Conservation (phyloP, 176 grass and related monocot genomes). For the Panicum miliaceum region DNA sequence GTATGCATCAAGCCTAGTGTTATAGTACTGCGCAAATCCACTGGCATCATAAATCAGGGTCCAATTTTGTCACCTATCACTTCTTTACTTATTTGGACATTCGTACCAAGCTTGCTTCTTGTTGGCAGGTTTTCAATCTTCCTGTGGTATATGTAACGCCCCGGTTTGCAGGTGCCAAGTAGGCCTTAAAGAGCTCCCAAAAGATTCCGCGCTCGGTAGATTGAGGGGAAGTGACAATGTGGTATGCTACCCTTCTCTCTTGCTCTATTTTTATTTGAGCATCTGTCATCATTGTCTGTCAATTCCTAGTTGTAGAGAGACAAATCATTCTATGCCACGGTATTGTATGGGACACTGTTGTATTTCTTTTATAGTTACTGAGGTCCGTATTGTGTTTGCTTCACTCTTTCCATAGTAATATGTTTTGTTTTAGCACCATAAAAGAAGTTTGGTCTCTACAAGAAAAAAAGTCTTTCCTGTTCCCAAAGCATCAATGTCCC, state of each 20-base stretch:
- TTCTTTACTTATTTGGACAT: neutral
- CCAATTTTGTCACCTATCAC: neutral
- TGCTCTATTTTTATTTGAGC: neutral
- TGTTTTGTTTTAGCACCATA: neutral
- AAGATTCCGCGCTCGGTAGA: conserved; percentile 82
- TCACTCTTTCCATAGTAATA: neutral
- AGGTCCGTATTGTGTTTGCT: neutral
- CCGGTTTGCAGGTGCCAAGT: conserved; percentile 74
- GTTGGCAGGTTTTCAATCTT: neutral
- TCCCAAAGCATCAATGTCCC: neutral
- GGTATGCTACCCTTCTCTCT: conserved; percentile 53
- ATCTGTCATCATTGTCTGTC: neutral
- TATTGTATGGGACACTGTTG: neutral
- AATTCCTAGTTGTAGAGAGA: neutral
- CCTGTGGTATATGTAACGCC: conserved; percentile 7
- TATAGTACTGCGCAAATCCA: neutral
- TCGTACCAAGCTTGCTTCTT: neutral
- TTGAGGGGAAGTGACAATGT: conserved; percentile 97
- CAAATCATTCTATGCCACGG: neutral
- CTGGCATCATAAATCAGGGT: conserved; percentile 4
- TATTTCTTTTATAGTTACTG: neutral
- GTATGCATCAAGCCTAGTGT: neutral
- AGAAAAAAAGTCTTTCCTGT: neutral
- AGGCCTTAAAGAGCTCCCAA: conserved; percentile 81
- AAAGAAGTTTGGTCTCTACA: no score